Evolutionary conservation across 2,329 filamentous ascomycete genomes (phyloP).

Genomic region (Fusarium odoratissimum): DNA sequence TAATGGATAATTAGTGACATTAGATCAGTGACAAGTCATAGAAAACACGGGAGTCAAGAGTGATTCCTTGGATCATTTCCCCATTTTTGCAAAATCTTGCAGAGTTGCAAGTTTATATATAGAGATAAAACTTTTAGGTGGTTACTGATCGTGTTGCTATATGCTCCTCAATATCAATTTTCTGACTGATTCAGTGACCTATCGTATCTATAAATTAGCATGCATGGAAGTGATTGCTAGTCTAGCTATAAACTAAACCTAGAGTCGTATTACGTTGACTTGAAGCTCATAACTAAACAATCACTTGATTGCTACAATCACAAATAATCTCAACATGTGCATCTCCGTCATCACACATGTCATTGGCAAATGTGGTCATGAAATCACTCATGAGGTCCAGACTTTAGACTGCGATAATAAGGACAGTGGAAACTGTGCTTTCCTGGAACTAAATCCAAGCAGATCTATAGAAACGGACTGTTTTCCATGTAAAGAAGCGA

Average conservation of each 20-base stretch:
- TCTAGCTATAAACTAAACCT: fast-evolving
- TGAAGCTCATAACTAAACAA: not conserved
- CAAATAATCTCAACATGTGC: fast-evolving
- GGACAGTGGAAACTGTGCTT: not conserved
- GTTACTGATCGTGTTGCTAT: no score
- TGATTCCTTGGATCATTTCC: no score
- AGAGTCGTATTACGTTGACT: fast-evolving
- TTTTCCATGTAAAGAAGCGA: not conserved
- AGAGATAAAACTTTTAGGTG: no score
- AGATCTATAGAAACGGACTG: not conserved
- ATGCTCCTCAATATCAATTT: no score
- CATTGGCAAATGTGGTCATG: not conserved
- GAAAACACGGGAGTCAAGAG: no score
- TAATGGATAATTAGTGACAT: no score
- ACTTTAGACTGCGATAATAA: not conserved
- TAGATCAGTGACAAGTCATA: not conserved
- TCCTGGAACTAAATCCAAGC: not conserved
- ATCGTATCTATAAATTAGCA: not conserved
- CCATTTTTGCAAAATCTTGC: no score
- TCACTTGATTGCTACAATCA: fast-evolving
- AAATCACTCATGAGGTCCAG: not conserved
- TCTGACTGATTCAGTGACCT: no score
- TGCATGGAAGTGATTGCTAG: fast-evolving
- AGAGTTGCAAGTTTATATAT: no score
- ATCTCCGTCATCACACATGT: not conserved